Conservation (phyloP, 768 basidiomycete genomes). For the Dacryopinax spathularia region DNA sequence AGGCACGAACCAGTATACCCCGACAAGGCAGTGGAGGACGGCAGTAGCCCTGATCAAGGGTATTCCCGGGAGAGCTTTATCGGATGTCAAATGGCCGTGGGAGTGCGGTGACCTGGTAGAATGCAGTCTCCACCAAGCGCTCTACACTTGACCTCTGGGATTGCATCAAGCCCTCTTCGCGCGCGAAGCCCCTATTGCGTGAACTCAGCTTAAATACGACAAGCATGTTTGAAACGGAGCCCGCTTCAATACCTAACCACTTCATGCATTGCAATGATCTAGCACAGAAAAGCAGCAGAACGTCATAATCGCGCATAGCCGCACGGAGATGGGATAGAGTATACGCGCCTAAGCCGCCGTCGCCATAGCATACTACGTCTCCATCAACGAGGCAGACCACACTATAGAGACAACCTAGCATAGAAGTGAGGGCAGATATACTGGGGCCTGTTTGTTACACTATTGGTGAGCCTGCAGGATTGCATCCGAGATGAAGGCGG, state of each 20-base stretch:
- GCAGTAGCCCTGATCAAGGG: too few relatives aligned
- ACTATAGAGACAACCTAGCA: not conserved
- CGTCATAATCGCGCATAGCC: not conserved
- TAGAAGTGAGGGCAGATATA: not conserved
- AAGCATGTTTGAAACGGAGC: not conserved
- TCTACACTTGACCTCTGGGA: too few relatives aligned
- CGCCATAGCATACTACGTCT: not conserved
- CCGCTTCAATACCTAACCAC: not conserved
- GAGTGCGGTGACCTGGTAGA: too few relatives aligned
- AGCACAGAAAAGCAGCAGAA: not conserved
- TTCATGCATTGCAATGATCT: not conserved
- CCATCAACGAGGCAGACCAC: too few relatives aligned
- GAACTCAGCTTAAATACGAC: not conserved
- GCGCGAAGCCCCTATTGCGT: too few relatives aligned
- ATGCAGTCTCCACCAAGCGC: too few relatives aligned
- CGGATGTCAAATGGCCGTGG: too few relatives aligned
- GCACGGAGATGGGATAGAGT: not conserved
- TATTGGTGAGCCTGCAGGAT: slow-evolving; percentile 70
- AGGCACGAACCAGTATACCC: too few relatives aligned
- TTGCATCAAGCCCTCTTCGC: too few relatives aligned
- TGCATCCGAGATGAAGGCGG: slow-evolving; percentile 80
- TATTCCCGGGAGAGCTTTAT: too few relatives aligned
- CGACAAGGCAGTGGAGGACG: too few relatives aligned
- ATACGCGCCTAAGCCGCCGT: not conserved
- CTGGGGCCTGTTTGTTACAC: not conserved